These are phyloP conservation scores for Jaenimonas drosophilae DNA, from an alignment of 208 protist species.

Conservation along the genomic window DNA sequence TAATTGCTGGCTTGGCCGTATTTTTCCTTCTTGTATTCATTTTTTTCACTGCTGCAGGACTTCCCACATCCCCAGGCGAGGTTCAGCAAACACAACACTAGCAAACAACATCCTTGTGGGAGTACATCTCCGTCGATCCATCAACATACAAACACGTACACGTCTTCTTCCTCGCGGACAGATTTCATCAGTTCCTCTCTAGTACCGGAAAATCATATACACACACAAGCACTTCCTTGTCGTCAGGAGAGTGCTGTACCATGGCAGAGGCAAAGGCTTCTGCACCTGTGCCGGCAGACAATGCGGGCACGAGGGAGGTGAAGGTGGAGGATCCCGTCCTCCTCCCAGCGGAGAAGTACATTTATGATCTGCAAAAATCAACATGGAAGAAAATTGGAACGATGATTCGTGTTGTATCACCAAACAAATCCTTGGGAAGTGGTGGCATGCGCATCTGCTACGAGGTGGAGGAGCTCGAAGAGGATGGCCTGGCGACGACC, in stretches of 20 bases:
- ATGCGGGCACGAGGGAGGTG: neutral
- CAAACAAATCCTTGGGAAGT: conserved; percentile 33
- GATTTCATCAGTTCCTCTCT: no score
- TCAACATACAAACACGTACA: no score
- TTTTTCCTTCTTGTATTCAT: no score
- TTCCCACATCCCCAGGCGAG: no score
- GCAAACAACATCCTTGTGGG: no score
- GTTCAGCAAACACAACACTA: no score
- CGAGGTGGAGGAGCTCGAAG: conserved; percentile 75
- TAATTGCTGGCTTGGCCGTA: no score
- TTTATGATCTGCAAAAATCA: conserved; percentile 50
- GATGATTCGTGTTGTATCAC: conserved; percentile 38
- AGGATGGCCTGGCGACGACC: conserved; percentile 31
- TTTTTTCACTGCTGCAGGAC: no score
- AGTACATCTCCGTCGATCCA: no score
- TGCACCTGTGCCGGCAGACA: neutral
- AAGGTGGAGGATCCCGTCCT: neutral
- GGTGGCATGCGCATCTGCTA: conserved; percentile 83
- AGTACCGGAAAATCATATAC: no score
- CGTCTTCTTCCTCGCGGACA: no score
- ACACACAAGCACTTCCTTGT: no score
- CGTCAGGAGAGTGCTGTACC: neutral
- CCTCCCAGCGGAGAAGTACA: conserved; percentile 47
- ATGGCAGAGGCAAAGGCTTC: neutral
- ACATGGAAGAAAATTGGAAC: conserved; percentile 50